Conservation (phyloP, 139 green algal species). For the Chlamydomonas incerta region DNA sequence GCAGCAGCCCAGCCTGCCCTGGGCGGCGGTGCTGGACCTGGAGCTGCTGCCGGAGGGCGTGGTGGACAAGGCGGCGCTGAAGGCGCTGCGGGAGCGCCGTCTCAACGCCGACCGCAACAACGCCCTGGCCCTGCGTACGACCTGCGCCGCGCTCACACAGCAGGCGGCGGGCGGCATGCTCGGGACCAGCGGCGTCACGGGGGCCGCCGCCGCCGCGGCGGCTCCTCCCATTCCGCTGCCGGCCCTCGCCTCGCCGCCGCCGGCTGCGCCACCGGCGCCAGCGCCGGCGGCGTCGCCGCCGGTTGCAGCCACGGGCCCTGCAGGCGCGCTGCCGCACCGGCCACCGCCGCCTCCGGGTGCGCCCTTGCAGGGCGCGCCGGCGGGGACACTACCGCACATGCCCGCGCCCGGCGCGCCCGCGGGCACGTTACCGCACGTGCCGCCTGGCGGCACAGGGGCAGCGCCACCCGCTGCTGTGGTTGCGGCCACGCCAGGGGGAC, state of each 20-base stretch:
- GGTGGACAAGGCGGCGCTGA: slow-evolving; percentile 11
- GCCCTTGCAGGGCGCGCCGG: neutral
- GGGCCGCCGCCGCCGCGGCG: neutral
- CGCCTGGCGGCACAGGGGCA: neutral
- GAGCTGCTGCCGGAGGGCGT: slow-evolving; percentile 42
- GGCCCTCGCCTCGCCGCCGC: no score
- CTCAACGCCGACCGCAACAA: slow-evolving; percentile 9
- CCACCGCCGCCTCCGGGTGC: slow-evolving; percentile 8
- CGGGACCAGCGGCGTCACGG: slow-evolving; percentile 4
- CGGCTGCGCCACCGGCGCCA: neutral
- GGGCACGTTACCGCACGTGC: slow-evolving; percentile 2
- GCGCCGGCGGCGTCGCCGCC: neutral
- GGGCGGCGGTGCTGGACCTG: slow-evolving; percentile 36
- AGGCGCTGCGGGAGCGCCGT: neutral
- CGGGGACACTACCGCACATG: slow-evolving; percentile 11
- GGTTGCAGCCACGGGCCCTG: neutral
- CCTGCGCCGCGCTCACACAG: slow-evolving; percentile 11
- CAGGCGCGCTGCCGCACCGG: neutral
- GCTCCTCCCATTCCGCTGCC: neutral
- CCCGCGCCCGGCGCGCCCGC: neutral
- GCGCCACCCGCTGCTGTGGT: neutral
- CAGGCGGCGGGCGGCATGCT: slow-evolving; percentile 32
- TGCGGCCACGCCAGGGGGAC: neutral
- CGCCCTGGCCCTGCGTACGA: neutral
- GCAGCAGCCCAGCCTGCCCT: neutral